Percentiles rank a stretch among this genome's conserved stretches.
Evolutionary conservation across 2,329 filamentous ascomycete species (phyloP).

Genomic region (Talaromyces sp.): DNA sequence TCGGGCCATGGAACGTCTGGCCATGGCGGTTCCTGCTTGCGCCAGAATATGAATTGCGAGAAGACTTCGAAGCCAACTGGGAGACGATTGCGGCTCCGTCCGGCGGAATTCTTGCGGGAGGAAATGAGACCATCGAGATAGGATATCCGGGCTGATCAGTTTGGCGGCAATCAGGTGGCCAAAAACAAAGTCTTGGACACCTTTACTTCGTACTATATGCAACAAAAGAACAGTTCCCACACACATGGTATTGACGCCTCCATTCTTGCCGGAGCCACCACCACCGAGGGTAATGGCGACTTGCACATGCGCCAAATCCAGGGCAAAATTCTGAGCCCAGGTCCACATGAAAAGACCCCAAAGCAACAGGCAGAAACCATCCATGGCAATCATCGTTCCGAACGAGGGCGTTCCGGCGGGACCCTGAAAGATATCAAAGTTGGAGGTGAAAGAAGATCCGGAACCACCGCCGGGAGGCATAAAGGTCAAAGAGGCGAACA

Average conservation of each 20-base stretch:
- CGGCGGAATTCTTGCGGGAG: slow-evolving; percentile 42
- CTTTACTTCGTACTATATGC: slow-evolving; percentile 43
- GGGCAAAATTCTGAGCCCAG: slow-evolving; percentile 78
- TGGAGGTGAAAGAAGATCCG: slow-evolving; percentile 63
- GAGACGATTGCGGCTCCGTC: slow-evolving; percentile 37
- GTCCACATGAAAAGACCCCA: slow-evolving; percentile 81
- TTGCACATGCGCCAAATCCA: slow-evolving; percentile 88
- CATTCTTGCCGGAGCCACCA: slow-evolving; percentile 54
- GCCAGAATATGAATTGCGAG: slow-evolving; percentile 47
- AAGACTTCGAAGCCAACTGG: slow-evolving; percentile 44
- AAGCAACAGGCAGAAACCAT: slow-evolving; percentile 73
- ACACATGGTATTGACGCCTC: slow-evolving; percentile 42
- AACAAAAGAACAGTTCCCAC: slow-evolving; percentile 42
- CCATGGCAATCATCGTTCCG: slow-evolving; percentile 77
- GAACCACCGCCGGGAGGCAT: slow-evolving; percentile 77
- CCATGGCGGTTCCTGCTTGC: slow-evolving; percentile 45
- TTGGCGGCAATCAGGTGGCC: slow-evolving; percentile 42
- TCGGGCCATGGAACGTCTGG: slow-evolving; percentile 43
- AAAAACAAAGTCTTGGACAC: slow-evolving; percentile 47
- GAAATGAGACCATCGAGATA: slow-evolving; percentile 40
- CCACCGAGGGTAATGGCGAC: slow-evolving; percentile 88
- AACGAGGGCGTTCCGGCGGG: slow-evolving; percentile 81
- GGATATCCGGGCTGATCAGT: slow-evolving; percentile 38
- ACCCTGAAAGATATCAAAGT: slow-evolving; percentile 88
- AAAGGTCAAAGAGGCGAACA: slow-evolving; percentile 90